Base-by-base conservation (phyloP, 805 yeast genomes). In the Debaryomyces maramus region DNA sequence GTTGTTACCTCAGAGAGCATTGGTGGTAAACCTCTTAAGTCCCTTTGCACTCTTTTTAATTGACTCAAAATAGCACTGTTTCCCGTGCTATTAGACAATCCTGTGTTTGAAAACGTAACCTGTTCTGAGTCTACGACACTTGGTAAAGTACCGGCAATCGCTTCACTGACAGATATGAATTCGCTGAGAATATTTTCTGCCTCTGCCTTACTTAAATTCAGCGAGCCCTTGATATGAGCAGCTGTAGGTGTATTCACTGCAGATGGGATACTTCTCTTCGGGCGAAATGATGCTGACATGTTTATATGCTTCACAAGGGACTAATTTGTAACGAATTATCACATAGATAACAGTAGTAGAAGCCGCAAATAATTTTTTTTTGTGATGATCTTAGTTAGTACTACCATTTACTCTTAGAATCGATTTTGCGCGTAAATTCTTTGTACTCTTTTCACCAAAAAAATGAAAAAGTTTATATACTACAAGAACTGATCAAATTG, bases 11-110 rank as follows among this genome's bases (percentile, higher is more conserved):
- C 51, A 46, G 52, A 45, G 7, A 19, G 11, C 14, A 62, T 52
- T 26, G 95, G 95, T 7, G 95, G 91, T 42, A 87, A 72, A 1
- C 95, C 95, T 49, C 88, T 71, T 48, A 86, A 75, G 47, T 84
- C 88, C 63, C 95, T 75, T 56, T 83, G 91, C 29, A 85, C 68
- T 57, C 95, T 74, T 52, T 72, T 75, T 52, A 87, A 68, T 65
- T 86, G 95, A 42, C 85, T 70, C 45, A 70, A 51, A 14, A 75
- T 68, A 19, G 77, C 70, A 55, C 51, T 45, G 44, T 53, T 58
- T 2, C 69, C 67, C 4, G 59, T 47, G 13, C 48, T 47, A 24
- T 55, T 58, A 20, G 67, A 58, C 45, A 67, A 53, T 1, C 72
- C 72, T 2, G 63, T 60, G 13, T 43, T 34, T 4, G 46, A 29